phyloP scores from a whole-genome alignment of 352 stramenopile genomes.

The Globisporangium canariense region DNA sequence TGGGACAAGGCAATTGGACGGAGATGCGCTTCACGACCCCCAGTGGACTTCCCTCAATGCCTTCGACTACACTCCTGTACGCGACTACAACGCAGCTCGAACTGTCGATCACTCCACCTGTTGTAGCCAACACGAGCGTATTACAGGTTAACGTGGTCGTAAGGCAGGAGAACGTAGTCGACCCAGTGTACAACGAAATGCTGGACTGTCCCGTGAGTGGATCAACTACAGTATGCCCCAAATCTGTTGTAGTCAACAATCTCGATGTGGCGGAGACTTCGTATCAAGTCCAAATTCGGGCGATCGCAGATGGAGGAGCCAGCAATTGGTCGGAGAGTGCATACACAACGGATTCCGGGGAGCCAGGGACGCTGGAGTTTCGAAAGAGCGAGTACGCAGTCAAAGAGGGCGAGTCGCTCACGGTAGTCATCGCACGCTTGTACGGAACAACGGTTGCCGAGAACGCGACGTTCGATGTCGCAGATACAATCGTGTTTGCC shows the following conservation, averaged over 20 bases:
- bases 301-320: constrained; percentile 23
- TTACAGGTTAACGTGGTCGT: constrained; percentile 19
- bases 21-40: constrained; percentile 24
- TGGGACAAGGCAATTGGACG: constrained; percentile 27
- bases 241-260: constrained; percentile 13
- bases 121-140: constrained; percentile 11
- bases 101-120: constrained; percentile 22
- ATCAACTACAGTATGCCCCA: constrained; percentile 21
- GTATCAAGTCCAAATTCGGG: constrained; percentile 23
- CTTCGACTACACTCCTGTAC: constrained; percentile 21
- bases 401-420: constrained; percentile 18
- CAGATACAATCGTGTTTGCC: constrained; percentile 6
- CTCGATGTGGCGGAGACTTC: constrained; percentile 11
- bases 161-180: neutral
- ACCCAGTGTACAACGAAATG: neutral
- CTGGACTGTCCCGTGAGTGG: constrained; percentile 9
- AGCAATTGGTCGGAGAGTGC: constrained; percentile 28
- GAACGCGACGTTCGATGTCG: constrained; percentile 22
- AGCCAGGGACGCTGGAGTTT: constrained; percentile 20
- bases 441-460: constrained; percentile 24
- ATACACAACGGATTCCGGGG: constrained; percentile 25
- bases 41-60: constrained; percentile 24
- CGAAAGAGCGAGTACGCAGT: constrained; percentile 9
- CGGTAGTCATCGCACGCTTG: constrained; percentile 23
- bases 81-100: constrained; percentile 24